A percentile compares a stretch with the other conserved stretches of the same genome.
These are phyloP conservation scores for Obba rivulosa DNA, from an alignment of 768 basidiomycete species.

Conservation along the genomic window DNA sequence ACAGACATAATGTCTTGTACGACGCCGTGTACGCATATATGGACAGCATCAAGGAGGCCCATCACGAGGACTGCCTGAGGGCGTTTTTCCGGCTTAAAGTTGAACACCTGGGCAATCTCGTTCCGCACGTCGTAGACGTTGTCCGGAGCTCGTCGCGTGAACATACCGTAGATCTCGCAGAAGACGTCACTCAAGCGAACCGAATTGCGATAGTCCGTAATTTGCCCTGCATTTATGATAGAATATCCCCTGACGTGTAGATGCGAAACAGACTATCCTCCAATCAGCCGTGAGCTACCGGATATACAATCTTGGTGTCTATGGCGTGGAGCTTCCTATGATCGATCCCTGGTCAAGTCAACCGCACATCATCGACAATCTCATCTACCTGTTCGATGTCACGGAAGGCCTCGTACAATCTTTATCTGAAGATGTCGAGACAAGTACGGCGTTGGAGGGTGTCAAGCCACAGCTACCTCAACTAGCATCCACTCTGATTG, in stretches of 20 bases:
- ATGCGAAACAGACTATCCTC: slow-evolving; percentile 55
- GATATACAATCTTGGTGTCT: slow-evolving; percentile 62
- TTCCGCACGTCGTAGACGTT: slow-evolving; percentile 54
- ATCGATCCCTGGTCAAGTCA: slow-evolving; percentile 82
- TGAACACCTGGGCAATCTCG: slow-evolving; percentile 57
- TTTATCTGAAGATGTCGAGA: slow-evolving; percentile 25
- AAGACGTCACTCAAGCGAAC: slow-evolving; percentile 62
- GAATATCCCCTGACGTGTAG: neutral
- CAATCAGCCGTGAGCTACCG: slow-evolving; percentile 73
- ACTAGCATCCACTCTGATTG: slow-evolving; percentile 58
- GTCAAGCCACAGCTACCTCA: slow-evolving; percentile 55
- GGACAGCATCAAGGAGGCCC: slow-evolving; percentile 45
- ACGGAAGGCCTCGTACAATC: slow-evolving; percentile 48
- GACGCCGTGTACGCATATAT: slow-evolving; percentile 70
- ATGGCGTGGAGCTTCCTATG: slow-evolving; percentile 71
- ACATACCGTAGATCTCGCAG: slow-evolving; percentile 37
- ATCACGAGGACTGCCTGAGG: slow-evolving; percentile 73
- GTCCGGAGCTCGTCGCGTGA: slow-evolving; percentile 37
- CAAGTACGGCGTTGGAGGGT: slow-evolving; percentile 27
- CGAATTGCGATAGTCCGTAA: slow-evolving; percentile 57
- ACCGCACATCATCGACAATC: slow-evolving; percentile 57
- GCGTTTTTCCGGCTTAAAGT: slow-evolving; percentile 77
- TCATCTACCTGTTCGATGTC: slow-evolving; percentile 66
- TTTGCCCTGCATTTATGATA: neutral
- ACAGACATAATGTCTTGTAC: slow-evolving; percentile 58